Evolutionary conservation across 2,329 filamentous ascomycete genomes (phyloP).

Genomic region (Orbilia javanica): DNA sequence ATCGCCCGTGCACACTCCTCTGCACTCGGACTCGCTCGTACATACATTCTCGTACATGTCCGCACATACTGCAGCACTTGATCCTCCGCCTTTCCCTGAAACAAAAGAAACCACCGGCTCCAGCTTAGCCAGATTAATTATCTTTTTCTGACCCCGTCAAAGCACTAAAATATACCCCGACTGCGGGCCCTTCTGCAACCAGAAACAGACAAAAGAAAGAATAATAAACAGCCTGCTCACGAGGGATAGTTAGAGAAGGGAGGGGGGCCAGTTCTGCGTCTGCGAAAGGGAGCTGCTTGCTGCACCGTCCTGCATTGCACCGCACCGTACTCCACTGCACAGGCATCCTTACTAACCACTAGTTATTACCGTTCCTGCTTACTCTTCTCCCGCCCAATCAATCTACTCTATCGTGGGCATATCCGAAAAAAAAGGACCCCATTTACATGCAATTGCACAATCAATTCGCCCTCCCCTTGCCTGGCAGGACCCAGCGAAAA

Average conservation of each 20-base stretch:
- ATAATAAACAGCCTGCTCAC: constrained; percentile 2
- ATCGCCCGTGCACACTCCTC: neutral
- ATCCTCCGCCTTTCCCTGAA: constrained; percentile 32
- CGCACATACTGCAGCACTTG: no score
- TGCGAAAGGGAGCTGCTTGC: constrained; percentile 34
- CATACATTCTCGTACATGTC: neutral
- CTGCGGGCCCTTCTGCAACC: constrained; percentile 4
- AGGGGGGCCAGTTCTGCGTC: neutral
- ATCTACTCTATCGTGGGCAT: constrained; percentile 25
- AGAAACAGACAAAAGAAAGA: neutral
- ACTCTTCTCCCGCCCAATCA: constrained; percentile 33
- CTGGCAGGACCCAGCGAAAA: constrained; percentile 25
- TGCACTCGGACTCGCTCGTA: constrained; percentile 11
- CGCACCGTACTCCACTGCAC: neutral
- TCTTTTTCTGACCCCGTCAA: constrained; percentile 32
- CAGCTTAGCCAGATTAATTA: constrained; percentile 48
- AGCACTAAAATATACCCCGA: constrained; percentile 40
- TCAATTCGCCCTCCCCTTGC: constrained; percentile 57
- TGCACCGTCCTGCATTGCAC: neutral
- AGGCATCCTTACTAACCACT: no score
- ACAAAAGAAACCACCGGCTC: constrained; percentile 31
- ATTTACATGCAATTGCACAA: constrained; percentile 23
- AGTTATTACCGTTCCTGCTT: constrained; percentile 23
- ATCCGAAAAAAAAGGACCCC: constrained; percentile 5
- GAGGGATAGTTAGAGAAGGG: neutral